Base-by-base conservation (phyloP, 257 asterid species). In the Avicennia marina region DNA sequence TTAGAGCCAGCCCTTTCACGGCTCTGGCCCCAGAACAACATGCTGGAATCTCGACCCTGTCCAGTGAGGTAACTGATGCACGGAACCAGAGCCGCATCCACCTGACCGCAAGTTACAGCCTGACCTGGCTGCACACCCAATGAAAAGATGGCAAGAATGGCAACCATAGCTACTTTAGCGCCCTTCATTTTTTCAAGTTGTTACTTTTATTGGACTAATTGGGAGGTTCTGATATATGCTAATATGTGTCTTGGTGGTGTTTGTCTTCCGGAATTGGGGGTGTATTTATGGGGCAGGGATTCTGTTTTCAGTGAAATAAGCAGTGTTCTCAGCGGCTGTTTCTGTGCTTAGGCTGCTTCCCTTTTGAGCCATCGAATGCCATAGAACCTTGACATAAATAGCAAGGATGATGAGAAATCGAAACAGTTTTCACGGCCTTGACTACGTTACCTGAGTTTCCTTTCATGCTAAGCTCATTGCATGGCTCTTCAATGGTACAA, bases 51-150 rank as follows among this genome's bases (percentile, higher is more conserved):
- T 16, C 20, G 17, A 43, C 13, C n/a, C 1, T 6, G 4, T 2
- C 49, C 49, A 5, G 49, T 43, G 19, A 43, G 54, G 47, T 57
- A 81, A 0, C 62, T 22, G 29, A 75, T 27, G 63, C 89, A 75
- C 0, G 75, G 67, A 8, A 61, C 53, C 53, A 81, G 3, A 4
- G 63, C 65, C 11, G 43, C 45, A 51, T 64, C 77, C 3, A 81
- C 82, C 42, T 80, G 69, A 1, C 64, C 61, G 17, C 86, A 80
- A 18, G 45, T 50, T 4, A 73, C 65, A 13, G 74, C 85, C 24
- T 57, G 40, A 4, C 69, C 75, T 0, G 71, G 68, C 58, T 53
- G 44, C 25, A 47, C 64, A 3, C 10, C 38, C 4, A 55, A 4
- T 29, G 31, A 47, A 27, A 69, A 36, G 25, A 64, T 7, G 38